Base-by-base conservation (phyloP, 306 rosid species). In the Senna tora region DNA sequence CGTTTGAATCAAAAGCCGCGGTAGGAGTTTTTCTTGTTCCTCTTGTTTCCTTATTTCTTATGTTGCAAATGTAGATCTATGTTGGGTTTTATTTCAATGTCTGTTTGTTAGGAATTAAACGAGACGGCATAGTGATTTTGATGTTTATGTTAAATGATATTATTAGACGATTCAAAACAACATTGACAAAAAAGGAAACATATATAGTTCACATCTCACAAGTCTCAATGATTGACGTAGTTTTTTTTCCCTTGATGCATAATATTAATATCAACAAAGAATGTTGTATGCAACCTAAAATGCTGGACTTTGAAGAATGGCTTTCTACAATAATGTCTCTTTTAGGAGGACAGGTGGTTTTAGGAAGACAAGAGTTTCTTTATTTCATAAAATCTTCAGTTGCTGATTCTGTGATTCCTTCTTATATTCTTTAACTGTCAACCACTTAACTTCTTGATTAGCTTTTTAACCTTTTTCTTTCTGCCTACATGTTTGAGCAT, bases 1-100 rank as follows among this genome's bases (percentile, higher is more conserved):
- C 97, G 1, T 89, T 82, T 84, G 99, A 95, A 78, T 81, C 97
- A 7, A 91, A 73, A 89, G 90, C 79, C 82, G 83, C 97, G 76
- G 98, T 94, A 82, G 5, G 84, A 9, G 2, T 16, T 76, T n/a
- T 33, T 61, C 43, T 46, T 55, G 5, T 72, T 28, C 45, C 46
- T 61, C 32, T 22, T 42, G 7, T 72, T 28, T 65, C 28, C 9
- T 73, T 19, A 54, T 53, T 45, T 72, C 56, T 20, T 25, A 33
- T 56, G 53, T 72, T 28, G 11, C 22, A 51, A 10, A 19, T 6
- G 38, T 60, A 59, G 70, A 80, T 79, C 77, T 79, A 28, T 61
- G 45, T 62, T 78, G 14, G 51, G 3, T 39, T 67, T 4, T 28
- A 19, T 20, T 19, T 12, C n/a, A 13, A 61, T 42, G 33, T 62